These are phyloP conservation scores for Exophiala sideris DNA, from an alignment of 2,329 filamentous ascomycete genomes.

Conservation along the genomic window DNA sequence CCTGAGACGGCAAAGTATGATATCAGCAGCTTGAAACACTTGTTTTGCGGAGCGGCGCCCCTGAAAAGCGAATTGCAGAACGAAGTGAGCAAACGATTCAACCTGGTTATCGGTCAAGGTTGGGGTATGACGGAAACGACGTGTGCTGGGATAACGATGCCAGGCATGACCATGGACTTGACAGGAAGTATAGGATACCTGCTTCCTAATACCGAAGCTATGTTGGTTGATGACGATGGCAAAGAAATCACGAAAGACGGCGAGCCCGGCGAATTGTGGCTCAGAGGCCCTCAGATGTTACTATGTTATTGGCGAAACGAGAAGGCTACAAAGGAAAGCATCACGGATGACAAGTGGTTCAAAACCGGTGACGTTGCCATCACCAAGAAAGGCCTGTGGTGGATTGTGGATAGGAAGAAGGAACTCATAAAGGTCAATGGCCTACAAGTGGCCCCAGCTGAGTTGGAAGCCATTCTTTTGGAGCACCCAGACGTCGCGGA, in stretches of 20 bases:
- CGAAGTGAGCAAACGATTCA: constrained; percentile 51
- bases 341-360: constrained; percentile 65
- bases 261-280: constrained; percentile 53
- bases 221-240: constrained; percentile 66
- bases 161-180: constrained; percentile 41
- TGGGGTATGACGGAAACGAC: constrained; percentile 58
- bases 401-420: constrained; percentile 78
- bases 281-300: constrained; percentile 40
- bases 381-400: constrained; percentile 70
- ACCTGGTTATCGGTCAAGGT: constrained; percentile 46
- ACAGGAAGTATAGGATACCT: constrained; percentile 50
- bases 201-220: constrained; percentile 42
- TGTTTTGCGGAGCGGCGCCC: constrained; percentile 55
- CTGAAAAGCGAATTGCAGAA: constrained; percentile 55
- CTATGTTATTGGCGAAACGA: constrained; percentile 38
- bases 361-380: constrained; percentile 81
- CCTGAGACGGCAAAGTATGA: constrained; percentile 55
- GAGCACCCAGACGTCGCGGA: constrained; percentile 44
- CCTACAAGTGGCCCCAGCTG: constrained; percentile 45
- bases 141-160: constrained; percentile 39
- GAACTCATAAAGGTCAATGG: constrained; percentile 59
- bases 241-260: constrained; percentile 65
- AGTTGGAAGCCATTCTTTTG: constrained; percentile 45
- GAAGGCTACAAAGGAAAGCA: constrained; percentile 48
- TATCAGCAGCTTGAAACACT: constrained; percentile 52